These are phyloP conservation scores for Cladophialophora bantiana DNA, from an alignment of 2,329 filamentous ascomycete species.

Conservation along the genomic window DNA sequence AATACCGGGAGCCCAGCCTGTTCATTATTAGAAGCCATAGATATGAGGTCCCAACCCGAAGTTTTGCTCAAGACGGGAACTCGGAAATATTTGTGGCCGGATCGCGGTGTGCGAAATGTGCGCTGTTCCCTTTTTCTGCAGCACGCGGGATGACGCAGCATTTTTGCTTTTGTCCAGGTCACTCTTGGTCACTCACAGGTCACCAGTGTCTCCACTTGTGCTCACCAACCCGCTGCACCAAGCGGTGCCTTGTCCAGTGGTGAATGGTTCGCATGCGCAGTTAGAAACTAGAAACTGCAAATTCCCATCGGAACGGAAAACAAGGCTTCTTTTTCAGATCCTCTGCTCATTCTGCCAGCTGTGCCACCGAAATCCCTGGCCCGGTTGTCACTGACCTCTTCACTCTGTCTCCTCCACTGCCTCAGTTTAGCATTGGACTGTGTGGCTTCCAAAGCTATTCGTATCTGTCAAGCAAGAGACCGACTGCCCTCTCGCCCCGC, in stretches of 20 bases:
- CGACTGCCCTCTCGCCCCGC: slow-evolving; percentile 10
- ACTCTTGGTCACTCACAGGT: not conserved
- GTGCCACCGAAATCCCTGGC: not conserved
- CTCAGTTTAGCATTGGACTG: not conserved
- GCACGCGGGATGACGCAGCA: slow-evolving; percentile 17
- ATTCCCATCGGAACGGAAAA: not conserved
- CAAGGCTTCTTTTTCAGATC: not conserved
- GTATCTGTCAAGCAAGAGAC: not conserved
- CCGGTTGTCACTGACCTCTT: not conserved
- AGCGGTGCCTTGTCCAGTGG: slow-evolving; percentile 7
- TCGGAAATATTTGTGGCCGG: not conserved
- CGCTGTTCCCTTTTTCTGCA: not conserved
- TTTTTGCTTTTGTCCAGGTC: slow-evolving; percentile 1
- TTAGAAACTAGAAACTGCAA: not conserved
- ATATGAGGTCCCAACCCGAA: not conserved
- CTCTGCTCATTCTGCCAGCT: slow-evolving; percentile 3
- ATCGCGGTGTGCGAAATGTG: not conserved
- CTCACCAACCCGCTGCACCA: not conserved
- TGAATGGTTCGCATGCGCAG: not conserved
- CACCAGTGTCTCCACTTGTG: slow-evolving; percentile 8
- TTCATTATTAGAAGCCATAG: not conserved
- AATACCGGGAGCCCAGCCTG: not conserved
- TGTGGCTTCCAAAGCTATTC: not conserved
- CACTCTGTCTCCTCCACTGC: not conserved
- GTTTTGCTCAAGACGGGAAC: not conserved